Conservation (phyloP, 1,284 basidiomycete species). For the Filobasidium uniguttulatum region DNA sequence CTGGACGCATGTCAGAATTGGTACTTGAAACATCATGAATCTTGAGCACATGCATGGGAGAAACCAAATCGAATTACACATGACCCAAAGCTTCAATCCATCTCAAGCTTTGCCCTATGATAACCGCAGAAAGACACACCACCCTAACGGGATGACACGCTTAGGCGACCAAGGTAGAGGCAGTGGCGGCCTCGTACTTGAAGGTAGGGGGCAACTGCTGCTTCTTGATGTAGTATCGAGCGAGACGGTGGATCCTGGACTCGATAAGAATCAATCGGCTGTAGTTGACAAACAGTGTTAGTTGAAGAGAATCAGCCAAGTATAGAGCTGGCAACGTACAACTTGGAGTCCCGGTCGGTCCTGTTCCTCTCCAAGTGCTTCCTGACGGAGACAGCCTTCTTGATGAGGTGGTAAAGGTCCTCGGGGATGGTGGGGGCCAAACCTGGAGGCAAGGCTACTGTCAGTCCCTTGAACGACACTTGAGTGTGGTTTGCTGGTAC, state of each 20-base stretch:
- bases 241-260: slow-evolving; percentile 92
- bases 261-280: slow-evolving; percentile 90
- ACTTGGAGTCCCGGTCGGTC: slow-evolving; percentile 96
- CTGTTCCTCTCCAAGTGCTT: slow-evolving; percentile 98
- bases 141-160: slow-evolving; percentile 12
- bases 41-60: no score
- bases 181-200: slow-evolving; percentile 91
- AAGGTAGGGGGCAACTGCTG: slow-evolving; percentile 94
- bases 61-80: no score
- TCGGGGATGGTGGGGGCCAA: slow-evolving; percentile 96
- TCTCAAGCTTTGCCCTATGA: no score
- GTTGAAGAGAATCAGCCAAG: not conserved
- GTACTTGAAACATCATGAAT: no score
- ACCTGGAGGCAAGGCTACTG: slow-evolving; percentile 41
- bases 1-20: no score
- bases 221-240: slow-evolving; percentile 95
- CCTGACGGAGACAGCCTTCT: slow-evolving; percentile 98
- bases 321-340: slow-evolving; percentile 38
- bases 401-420: slow-evolving; percentile 98
- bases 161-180: slow-evolving; percentile 47
- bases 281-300: not conserved
- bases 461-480: not conserved
- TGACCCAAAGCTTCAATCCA: no score
- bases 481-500: slow-evolving; percentile 32
- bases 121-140: no score